Evolutionary conservation across 129 eudicot genomes (phyloP).

Genomic region (Helichrysum umbraculigerum): DNA sequence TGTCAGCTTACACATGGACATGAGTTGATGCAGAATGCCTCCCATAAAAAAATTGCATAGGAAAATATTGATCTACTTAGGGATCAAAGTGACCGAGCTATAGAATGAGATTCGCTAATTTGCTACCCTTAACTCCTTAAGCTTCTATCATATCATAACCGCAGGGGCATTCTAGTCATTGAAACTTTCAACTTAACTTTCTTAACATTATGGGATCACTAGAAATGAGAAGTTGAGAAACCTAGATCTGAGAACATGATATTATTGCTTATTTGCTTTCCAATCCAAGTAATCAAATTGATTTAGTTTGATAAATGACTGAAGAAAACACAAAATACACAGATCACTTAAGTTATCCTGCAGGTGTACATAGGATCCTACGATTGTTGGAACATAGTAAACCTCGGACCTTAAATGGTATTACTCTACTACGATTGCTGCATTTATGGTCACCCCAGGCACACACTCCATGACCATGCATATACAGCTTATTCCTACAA

Average conservation of each 20-base stretch:
- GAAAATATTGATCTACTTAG: neutral
- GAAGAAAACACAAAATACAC: neutral
- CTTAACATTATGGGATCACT: neutral
- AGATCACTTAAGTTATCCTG: neutral
- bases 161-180: neutral
- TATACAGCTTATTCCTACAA: constrained; percentile 40
- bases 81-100: neutral
- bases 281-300: neutral
- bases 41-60: neutral
- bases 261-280: neutral
- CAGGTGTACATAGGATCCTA: constrained; percentile 13
- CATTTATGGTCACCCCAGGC: neutral
- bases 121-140: neutral
- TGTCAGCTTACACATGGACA: constrained; percentile 43
- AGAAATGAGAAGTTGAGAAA: neutral
- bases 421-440: constrained; percentile 8
- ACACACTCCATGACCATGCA: constrained; percentile 23
- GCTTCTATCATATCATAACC: neutral
- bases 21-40: constrained; percentile 9
- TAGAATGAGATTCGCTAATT: neutral
- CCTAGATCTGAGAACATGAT: neutral
- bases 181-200: neutral
- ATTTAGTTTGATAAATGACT: neutral
- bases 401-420: constrained; percentile 13
- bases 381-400: constrained; percentile 9